Conservation (phyloP, 768 basidiomycete species). For the Lepiota brunneoincarnata region DNA sequence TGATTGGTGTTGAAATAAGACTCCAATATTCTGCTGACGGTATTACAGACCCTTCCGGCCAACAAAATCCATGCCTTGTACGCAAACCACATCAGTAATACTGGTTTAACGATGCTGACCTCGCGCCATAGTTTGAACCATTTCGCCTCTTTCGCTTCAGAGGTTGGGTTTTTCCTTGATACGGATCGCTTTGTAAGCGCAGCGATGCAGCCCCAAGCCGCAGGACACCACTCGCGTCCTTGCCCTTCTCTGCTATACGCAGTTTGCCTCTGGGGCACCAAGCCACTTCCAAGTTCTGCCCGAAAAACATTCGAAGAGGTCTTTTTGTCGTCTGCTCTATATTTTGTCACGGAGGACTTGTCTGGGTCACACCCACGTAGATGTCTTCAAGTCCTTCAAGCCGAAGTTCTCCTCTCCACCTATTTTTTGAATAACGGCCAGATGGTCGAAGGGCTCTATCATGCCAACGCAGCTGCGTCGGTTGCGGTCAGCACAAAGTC, state of each 20-base stretch:
- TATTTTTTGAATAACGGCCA: slow-evolving; percentile 50
- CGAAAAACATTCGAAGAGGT: slow-evolving; percentile 26
- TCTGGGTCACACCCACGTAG: slow-evolving; percentile 36
- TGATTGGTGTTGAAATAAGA: neutral
- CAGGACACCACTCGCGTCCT: slow-evolving; percentile 29
- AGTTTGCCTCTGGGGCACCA: slow-evolving; percentile 35
- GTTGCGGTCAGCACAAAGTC: slow-evolving; percentile 35
- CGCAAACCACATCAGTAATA: neutral
- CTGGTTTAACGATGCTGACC: slow-evolving; percentile 1
- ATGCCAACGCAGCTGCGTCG: slow-evolving; percentile 43
- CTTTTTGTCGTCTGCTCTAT: slow-evolving; percentile 38
- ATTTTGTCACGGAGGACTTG: slow-evolving; percentile 34
- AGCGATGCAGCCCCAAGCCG: slow-evolving; percentile 25
- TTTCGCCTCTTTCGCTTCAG: slow-evolving; percentile 41
- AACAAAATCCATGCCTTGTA: slow-evolving; percentile 1
- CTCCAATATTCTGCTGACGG: neutral
- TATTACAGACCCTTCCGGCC: neutral
- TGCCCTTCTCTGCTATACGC: slow-evolving; percentile 34
- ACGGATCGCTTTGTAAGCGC: slow-evolving; percentile 36
- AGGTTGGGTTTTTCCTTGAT: slow-evolving; percentile 55
- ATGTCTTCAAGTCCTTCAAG: slow-evolving; percentile 43
- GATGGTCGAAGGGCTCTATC: slow-evolving; percentile 45
- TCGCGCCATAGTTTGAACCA: slow-evolving; percentile 16
- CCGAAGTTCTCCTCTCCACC: slow-evolving; percentile 50
- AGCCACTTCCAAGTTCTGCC: slow-evolving; percentile 22